Conservation (phyloP, 495 filamentous ascomycete genomes). For the Durotheca rogersii region DNA sequence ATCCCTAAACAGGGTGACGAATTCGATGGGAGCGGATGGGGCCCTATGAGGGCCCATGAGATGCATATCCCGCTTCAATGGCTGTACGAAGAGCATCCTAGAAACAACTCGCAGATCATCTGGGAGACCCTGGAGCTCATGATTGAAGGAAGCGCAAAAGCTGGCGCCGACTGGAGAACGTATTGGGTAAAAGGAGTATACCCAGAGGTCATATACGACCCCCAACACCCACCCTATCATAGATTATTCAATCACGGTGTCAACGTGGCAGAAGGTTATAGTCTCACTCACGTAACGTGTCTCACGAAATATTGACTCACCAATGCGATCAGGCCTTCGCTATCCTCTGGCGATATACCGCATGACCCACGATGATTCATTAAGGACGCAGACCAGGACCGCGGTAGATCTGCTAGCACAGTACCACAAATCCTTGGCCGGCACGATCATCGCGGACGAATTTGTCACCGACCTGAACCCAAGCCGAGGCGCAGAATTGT, state of each 20-base stretch:
- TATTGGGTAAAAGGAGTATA: slow-evolving; percentile 34
- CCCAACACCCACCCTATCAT: slow-evolving; percentile 21
- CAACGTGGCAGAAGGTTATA: slow-evolving; percentile 34
- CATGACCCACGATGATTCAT: slow-evolving; percentile 32
- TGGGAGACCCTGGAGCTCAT: slow-evolving; percentile 41
- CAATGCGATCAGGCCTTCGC: slow-evolving; percentile 28
- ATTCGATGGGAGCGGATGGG: slow-evolving; percentile 46
- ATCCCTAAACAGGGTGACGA: slow-evolving; percentile 44
- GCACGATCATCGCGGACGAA: slow-evolving; percentile 37
- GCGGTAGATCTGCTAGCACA: slow-evolving; percentile 33
- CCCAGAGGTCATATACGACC: slow-evolving; percentile 35
- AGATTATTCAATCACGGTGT: slow-evolving; percentile 34
- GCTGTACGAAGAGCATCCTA: slow-evolving; percentile 52
- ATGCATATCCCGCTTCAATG: slow-evolving; percentile 56
- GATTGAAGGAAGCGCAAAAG: slow-evolving; percentile 32
- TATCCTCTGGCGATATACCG: slow-evolving; percentile 36
- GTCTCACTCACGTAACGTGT: slow-evolving; percentile 5
- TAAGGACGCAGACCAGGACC: slow-evolving; percentile 33
- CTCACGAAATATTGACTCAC: slow-evolving; percentile 7
- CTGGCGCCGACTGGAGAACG: slow-evolving; percentile 42
- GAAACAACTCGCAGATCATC: slow-evolving; percentile 34
- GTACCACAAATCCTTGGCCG: slow-evolving; percentile 38
- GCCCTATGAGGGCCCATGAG: slow-evolving; percentile 51
- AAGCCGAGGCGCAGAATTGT: slow-evolving; percentile 37
- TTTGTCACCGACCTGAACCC: slow-evolving; percentile 36